Percentiles rank a stretch among this genome's conserved stretches.
These are phyloP conservation scores for Purpureocillium lavendulum DNA, from an alignment of 2,329 filamentous ascomycete genomes.

Conservation along the genomic window DNA sequence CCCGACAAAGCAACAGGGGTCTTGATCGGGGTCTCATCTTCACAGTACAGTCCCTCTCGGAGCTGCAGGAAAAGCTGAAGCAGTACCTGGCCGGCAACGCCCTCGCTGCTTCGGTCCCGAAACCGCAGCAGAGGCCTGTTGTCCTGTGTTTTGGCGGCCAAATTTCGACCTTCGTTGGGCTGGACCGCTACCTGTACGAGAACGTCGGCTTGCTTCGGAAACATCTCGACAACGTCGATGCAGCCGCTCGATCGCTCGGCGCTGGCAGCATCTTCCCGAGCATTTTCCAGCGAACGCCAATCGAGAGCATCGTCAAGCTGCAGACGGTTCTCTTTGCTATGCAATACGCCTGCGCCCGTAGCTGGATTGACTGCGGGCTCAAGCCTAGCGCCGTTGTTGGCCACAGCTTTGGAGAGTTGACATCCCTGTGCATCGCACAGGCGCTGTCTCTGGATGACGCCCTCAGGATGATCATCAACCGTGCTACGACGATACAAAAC, in stretches of 20 bases:
- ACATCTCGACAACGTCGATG: slow-evolving; percentile 7
- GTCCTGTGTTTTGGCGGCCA: slow-evolving; percentile 25
- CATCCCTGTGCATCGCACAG: slow-evolving; percentile 26
- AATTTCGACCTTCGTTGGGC: slow-evolving; percentile 16
- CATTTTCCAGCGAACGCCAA: slow-evolving; percentile 18
- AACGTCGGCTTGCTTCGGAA: slow-evolving; percentile 10
- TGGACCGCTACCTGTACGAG: slow-evolving; percentile 21
- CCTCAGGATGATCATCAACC: slow-evolving; percentile 16
- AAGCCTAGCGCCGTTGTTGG: slow-evolving; percentile 17
- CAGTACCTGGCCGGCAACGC: slow-evolving; percentile 13
- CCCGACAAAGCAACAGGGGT: slow-evolving; percentile 18
- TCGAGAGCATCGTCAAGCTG: slow-evolving; percentile 18
- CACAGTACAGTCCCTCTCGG: too few relatives aligned
- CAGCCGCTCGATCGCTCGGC: slow-evolving; percentile 7
- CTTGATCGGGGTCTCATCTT: slow-evolving; percentile 15
- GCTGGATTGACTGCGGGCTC: slow-evolving; percentile 27
- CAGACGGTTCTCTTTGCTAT: slow-evolving; percentile 31
- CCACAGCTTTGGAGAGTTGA: slow-evolving; percentile 34
- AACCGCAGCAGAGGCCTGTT: slow-evolving; percentile 13
- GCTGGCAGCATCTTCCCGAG: slow-evolving; percentile 17
- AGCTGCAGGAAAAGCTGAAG: slow-evolving; percentile 9
- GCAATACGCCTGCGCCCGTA: slow-evolving; percentile 25
- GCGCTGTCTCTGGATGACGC: slow-evolving; percentile 20
- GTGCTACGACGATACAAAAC: slow-evolving; percentile 21
- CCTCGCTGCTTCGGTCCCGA: neutral